Evolutionary conservation across 495 filamentous ascomycete genomes (phyloP).

Genomic region (Chaetomidium leptoderma): DNA sequence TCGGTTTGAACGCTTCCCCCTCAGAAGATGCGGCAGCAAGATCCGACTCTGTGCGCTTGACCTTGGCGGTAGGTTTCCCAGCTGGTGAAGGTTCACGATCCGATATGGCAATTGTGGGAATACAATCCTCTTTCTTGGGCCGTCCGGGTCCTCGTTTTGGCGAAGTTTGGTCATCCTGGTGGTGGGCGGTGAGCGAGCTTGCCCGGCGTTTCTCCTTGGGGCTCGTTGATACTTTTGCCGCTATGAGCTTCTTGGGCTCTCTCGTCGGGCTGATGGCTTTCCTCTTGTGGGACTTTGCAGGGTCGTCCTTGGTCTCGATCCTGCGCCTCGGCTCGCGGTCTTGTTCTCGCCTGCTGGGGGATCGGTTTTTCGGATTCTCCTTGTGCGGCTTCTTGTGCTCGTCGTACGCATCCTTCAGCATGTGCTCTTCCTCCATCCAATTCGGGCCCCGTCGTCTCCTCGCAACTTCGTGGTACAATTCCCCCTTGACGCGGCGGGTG

Average conservation of each 20-base stretch:
- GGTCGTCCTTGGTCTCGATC: constrained; percentile 44
- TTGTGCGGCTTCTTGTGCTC: constrained; percentile 51
- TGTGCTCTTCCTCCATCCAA: constrained; percentile 84
- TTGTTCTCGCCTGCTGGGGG: constrained; percentile 53
- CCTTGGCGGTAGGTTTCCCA: constrained; percentile 38
- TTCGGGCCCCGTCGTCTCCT: constrained; percentile 73
- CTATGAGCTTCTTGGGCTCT: constrained; percentile 36
- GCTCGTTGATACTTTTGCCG: constrained; percentile 37
- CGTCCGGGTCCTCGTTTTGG: constrained; percentile 47
- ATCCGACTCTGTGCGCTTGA: constrained; percentile 48
- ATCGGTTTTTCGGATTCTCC: constrained; percentile 41
- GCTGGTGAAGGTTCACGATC: constrained; percentile 52
- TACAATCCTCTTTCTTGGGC: constrained; percentile 47
- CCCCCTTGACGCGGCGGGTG: constrained; percentile 62
- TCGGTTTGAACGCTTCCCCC: constrained; percentile 51
- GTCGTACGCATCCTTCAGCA: constrained; percentile 76
- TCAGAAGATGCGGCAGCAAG: constrained; percentile 45
- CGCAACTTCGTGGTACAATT: constrained; percentile 81
- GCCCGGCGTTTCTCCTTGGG: constrained; percentile 42
- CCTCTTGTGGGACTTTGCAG: constrained; percentile 41
- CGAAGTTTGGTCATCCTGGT: constrained; percentile 40
- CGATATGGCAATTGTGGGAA: constrained; percentile 42
- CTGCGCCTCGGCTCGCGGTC: constrained; percentile 51
- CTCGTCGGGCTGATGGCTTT: constrained; percentile 47
- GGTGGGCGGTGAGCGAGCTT: constrained; percentile 34